Conservation (phyloP, 1,284 basidiomycete genomes). For the Cryptococcus deneoformans region DNA sequence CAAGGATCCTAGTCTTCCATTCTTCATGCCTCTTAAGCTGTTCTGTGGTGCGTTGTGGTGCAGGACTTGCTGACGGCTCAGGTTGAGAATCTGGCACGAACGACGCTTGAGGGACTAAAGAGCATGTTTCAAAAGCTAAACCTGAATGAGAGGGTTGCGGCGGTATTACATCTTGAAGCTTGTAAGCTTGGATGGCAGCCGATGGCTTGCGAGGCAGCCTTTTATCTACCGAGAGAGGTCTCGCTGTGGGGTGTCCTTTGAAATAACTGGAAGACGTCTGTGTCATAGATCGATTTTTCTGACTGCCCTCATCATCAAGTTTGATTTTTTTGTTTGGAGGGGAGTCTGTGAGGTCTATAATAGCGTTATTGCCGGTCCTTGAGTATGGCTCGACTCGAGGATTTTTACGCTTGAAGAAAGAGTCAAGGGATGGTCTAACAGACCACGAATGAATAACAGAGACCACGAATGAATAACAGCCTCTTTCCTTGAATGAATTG, state of each 20-base stretch:
- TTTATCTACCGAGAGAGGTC: neutral
- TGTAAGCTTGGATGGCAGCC: slow-evolving; percentile 14
- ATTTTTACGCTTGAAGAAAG: slow-evolving; percentile 46
- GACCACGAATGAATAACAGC: no score
- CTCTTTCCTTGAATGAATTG: no score
- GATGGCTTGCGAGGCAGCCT: neutral
- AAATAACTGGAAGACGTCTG: slow-evolving; percentile 30
- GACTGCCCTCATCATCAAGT: neutral
- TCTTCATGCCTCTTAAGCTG: slow-evolving; percentile 32
- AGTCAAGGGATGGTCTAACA: slow-evolving; percentile 37
- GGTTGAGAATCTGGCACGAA: neutral
- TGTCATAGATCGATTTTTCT: slow-evolving; percentile 1
- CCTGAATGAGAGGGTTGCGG: slow-evolving; percentile 16
- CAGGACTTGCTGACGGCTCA: slow-evolving; percentile 3
- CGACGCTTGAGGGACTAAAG: neutral
- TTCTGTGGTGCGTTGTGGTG: slow-evolving; percentile 18
- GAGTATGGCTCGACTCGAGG: slow-evolving; percentile 20
- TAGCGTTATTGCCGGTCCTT: slow-evolving; percentile 14
- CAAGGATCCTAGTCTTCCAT: slow-evolving; percentile 31
- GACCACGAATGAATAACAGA: no score
- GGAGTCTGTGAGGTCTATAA: slow-evolving; percentile 32
- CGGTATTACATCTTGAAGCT: slow-evolving; percentile 11
- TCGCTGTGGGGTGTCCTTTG: slow-evolving; percentile 1
- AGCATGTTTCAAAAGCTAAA: slow-evolving; percentile 26
- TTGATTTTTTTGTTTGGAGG: slow-evolving; percentile 33